These are phyloP conservation scores for Populus trichocarpa DNA, from an alignment of 441 rosid species.

Conservation along the genomic window DNA sequence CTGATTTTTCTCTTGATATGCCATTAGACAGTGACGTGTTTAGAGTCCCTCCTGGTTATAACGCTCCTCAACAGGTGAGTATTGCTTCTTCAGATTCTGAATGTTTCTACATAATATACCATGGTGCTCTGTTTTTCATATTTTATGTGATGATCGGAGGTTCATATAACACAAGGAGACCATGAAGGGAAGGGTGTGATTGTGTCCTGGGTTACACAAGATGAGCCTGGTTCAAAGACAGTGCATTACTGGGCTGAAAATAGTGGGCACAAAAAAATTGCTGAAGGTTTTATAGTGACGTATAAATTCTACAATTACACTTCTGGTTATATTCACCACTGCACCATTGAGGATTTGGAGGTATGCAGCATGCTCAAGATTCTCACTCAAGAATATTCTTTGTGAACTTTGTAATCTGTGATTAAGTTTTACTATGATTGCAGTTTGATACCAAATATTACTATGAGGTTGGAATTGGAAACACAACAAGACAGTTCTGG, in stretches of 20 bases:
- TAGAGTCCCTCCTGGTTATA: constrained; percentile 46
- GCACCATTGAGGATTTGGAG: constrained; percentile 48
- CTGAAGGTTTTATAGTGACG: constrained; percentile 36
- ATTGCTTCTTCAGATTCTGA: background rate
- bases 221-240: constrained; percentile 51
- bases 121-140: background rate
- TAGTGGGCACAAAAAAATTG: constrained; percentile 20
- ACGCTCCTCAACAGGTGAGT: constrained; percentile 53
- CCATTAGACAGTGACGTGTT: constrained; percentile 48
- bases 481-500: constrained; percentile 47
- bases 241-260: constrained; percentile 57
- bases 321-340: constrained; percentile 75
- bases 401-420: background rate
- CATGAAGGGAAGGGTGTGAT: constrained; percentile 57
- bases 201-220: constrained; percentile 66
- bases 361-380: constrained; percentile 25
- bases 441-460: constrained; percentile 62
- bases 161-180: constrained; percentile 72
- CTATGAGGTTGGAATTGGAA: constrained; percentile 61
- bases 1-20: constrained; percentile 38
- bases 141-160: constrained; percentile 21
- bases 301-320: constrained; percentile 63
- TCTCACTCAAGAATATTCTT: background rate
- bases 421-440: constrained; percentile 1
- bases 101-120: background rate